A percentile compares a stretch with the other conserved stretches of the same genome.
Conservation (phyloP, 2,329 filamentous ascomycete species). For the Pyricularia grisea region DNA sequence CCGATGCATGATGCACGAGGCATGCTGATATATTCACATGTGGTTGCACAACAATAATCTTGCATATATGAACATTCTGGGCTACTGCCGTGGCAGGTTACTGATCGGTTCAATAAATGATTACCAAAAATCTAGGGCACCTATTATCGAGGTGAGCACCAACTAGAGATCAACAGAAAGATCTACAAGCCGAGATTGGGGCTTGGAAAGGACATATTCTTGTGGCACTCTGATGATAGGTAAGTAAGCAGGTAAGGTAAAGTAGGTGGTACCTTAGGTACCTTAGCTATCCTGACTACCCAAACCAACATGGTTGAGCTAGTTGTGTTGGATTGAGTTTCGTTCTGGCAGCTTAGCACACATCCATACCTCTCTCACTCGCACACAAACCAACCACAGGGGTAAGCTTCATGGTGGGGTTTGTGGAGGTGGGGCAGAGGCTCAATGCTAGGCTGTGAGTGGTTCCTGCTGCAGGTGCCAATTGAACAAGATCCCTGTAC, state of each 20-base stretch:
- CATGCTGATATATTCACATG: neutral
- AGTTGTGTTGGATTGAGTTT: neutral
- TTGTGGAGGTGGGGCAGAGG: neutral
- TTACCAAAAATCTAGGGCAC: neutral
- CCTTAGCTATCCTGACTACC: neutral
- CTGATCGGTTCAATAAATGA: neutral
- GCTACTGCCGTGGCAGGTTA: neutral
- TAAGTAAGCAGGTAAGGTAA: too few relatives aligned
- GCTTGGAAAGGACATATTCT: neutral
- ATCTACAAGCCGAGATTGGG: neutral
- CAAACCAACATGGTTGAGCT: too few relatives aligned
- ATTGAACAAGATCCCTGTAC: neutral
- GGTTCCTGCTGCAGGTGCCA: neutral
- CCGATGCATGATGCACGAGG: neutral
- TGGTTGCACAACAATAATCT: neutral
- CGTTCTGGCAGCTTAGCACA: too few relatives aligned
- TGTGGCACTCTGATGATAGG: neutral
- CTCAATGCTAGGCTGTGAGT: neutral
- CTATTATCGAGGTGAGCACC: neutral
- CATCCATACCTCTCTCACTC: neutral
- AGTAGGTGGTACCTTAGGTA: too few relatives aligned
- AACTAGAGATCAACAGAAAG: neutral
- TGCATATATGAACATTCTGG: neutral
- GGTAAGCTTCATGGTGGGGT: slow-evolving; percentile 1
- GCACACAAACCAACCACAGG: neutral